Conservation (phyloP, 1,139 yeast genomes). For the Oligophagozyma castellii region DNA sequence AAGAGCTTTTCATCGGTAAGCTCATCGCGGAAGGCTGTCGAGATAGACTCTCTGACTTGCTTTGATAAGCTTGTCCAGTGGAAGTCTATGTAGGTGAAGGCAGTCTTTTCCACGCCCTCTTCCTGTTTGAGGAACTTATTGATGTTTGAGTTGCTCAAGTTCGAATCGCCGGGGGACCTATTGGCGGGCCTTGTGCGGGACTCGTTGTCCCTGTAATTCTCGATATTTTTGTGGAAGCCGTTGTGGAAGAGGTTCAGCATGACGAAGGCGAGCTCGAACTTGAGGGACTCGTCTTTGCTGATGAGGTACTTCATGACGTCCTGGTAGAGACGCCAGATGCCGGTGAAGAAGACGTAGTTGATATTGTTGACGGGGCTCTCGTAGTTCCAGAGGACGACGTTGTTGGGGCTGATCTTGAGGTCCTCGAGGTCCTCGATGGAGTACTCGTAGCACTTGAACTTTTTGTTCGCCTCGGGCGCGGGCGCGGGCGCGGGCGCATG, state of each 20-base stretch:
- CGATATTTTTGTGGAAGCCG: conserved; percentile 1
- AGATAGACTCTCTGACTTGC: conserved; percentile 37
- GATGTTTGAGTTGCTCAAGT: background rate
- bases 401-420: conserved; percentile 22
- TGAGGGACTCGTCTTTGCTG: conserved; percentile 6
- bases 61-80: conserved; percentile 21
- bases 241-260: conserved; percentile 3
- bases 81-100: conserved; percentile 16
- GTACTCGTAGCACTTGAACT: conserved; percentile 19
- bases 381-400: conserved; percentile 59
- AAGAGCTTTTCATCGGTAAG: conserved; percentile 31
- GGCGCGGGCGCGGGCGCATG: conserved; percentile 2
- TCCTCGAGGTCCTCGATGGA: conserved; percentile 14
- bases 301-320: conserved; percentile 22
- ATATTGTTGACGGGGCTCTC: conserved; percentile 46
- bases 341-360: conserved; percentile 83
- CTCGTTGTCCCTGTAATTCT: background rate
- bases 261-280: conserved; percentile 6
- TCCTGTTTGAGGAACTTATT: too few species aligned
- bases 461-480: conserved; percentile 6
- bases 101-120: background rate
- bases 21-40: conserved; percentile 35
- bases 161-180: background rate
- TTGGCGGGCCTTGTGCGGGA: background rate
- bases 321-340: conserved; percentile 57